phyloP scores from a whole-genome alignment of 371 early-diverging fungal species.

The Mortierella sp. region DNA sequence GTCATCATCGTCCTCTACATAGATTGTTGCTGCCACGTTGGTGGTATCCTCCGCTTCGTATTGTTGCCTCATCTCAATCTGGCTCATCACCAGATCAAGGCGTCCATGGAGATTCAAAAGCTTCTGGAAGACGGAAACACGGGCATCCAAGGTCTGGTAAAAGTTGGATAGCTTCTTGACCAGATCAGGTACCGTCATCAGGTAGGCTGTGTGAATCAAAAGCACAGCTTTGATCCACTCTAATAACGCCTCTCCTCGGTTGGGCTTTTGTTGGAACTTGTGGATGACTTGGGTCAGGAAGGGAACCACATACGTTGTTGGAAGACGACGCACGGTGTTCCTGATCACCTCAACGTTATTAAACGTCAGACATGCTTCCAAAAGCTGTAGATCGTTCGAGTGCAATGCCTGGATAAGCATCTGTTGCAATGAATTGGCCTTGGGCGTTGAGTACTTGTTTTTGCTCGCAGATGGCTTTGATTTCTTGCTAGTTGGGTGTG shows the following conservation, averaged over 20 bases:
- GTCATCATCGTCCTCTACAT: slow-evolving; percentile 70
- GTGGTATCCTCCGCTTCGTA: slow-evolving; percentile 58
- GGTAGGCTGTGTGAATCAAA: slow-evolving; percentile 74
- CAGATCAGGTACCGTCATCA: slow-evolving; percentile 77
- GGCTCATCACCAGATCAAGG: slow-evolving; percentile 79
- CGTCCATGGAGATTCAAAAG: slow-evolving; percentile 78
- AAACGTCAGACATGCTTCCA: slow-evolving; percentile 75
- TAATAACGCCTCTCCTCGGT: slow-evolving; percentile 68
- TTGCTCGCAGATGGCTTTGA: slow-evolving; percentile 33
- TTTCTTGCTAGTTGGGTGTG: slow-evolving; percentile 32
- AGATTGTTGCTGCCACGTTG: slow-evolving; percentile 58
- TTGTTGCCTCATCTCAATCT: slow-evolving; percentile 68
- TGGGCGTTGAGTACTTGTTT: slow-evolving; percentile 52
- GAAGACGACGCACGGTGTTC: slow-evolving; percentile 76
- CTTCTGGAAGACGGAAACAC: slow-evolving; percentile 69
- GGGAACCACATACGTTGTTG: slow-evolving; percentile 78
- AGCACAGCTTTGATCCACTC: slow-evolving; percentile 83
- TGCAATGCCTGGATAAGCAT: slow-evolving; percentile 84
- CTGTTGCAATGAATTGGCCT: slow-evolving; percentile 74
- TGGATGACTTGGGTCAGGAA: slow-evolving; percentile 72
- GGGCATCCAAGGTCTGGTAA: slow-evolving; percentile 76
- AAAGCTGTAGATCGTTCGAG: slow-evolving; percentile 70
- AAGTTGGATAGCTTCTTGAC: slow-evolving; percentile 72
- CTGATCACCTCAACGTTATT: slow-evolving; percentile 70
- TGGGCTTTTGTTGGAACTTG: slow-evolving; percentile 75